These are phyloP conservation scores for Myriosclerotinia scirpicola DNA, from an alignment of 2,329 filamentous ascomycete genomes.

Conservation along the genomic window DNA sequence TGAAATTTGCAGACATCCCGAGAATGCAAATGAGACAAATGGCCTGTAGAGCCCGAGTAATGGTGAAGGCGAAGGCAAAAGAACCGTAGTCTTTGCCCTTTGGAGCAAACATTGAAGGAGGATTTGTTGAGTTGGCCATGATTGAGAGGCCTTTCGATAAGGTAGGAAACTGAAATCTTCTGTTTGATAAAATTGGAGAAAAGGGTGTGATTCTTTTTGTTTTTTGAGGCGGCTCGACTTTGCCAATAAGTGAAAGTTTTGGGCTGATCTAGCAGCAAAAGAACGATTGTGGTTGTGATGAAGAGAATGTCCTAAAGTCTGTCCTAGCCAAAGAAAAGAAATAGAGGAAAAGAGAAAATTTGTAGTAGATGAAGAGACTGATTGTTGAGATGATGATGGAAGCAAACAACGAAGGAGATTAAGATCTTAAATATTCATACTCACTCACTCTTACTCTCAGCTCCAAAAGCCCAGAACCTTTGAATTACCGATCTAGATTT, in stretches of 20 bases:
- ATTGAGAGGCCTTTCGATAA: neutral
- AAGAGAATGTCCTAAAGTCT: slow-evolving; percentile 35
- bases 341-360: slow-evolving; percentile 31
- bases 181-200: neutral
- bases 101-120: slow-evolving; percentile 24
- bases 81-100: slow-evolving; percentile 51
- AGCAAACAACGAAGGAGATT: slow-evolving; percentile 33
- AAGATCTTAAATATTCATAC: slow-evolving; percentile 38
- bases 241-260: slow-evolving; percentile 25
- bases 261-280: slow-evolving; percentile 37
- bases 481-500: slow-evolving; percentile 22
- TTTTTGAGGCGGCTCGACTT: neutral
- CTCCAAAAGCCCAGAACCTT: slow-evolving; percentile 23
- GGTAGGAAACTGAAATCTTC: neutral
- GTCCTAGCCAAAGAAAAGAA: slow-evolving; percentile 29
- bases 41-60: slow-evolving; percentile 69
- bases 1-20: slow-evolving; percentile 79
- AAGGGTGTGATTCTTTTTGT: neutral
- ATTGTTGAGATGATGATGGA: slow-evolving; percentile 35
- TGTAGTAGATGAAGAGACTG: slow-evolving; percentile 33
- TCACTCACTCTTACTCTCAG: slow-evolving; percentile 16
- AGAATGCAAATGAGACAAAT: slow-evolving; percentile 74
- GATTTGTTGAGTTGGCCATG: neutral
- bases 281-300: slow-evolving; percentile 33
- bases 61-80: slow-evolving; percentile 75